Percentiles rank a stretch among this genome's conserved stretches.
Conservation (phyloP, 75 land plant genomes). For the Cunninghamia lanceolata region DNA sequence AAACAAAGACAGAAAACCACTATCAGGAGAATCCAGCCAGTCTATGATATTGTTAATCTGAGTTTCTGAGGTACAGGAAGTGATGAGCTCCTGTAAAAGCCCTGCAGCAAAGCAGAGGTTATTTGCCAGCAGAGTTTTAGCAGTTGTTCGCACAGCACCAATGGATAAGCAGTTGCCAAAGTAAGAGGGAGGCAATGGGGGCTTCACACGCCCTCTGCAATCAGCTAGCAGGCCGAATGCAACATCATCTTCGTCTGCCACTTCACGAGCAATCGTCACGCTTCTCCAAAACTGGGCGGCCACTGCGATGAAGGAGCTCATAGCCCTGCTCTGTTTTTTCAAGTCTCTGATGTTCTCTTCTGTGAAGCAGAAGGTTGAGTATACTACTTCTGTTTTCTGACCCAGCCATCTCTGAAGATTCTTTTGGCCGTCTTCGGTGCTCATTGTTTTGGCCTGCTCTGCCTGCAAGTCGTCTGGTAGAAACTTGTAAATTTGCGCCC, state of each 20-base stretch:
- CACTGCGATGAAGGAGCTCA: not conserved
- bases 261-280: not conserved
- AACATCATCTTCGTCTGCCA: not conserved
- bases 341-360: not conserved
- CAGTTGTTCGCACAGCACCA: not conserved
- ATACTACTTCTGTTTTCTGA: not conserved
- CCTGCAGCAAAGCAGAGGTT: not conserved
- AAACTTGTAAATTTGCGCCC: not conserved
- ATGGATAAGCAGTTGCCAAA: constrained; percentile 1
- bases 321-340: not conserved
- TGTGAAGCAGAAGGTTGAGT: not conserved
- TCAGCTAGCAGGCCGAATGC: not conserved
- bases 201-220: not conserved
- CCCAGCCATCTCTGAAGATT: not conserved
- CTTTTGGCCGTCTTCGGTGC: not conserved
- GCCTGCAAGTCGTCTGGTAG: not conserved
- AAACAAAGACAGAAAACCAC: not conserved
- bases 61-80: not conserved
- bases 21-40: not conserved
- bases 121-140: not conserved
- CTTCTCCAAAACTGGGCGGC: not conserved
- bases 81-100: not conserved
- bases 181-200: not conserved
- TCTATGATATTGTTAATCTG: not conserved
- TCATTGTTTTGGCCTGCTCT: not conserved